Base-by-base conservation (phyloP, 345 rosid species). In the Pugionium dolabratum region DNA sequence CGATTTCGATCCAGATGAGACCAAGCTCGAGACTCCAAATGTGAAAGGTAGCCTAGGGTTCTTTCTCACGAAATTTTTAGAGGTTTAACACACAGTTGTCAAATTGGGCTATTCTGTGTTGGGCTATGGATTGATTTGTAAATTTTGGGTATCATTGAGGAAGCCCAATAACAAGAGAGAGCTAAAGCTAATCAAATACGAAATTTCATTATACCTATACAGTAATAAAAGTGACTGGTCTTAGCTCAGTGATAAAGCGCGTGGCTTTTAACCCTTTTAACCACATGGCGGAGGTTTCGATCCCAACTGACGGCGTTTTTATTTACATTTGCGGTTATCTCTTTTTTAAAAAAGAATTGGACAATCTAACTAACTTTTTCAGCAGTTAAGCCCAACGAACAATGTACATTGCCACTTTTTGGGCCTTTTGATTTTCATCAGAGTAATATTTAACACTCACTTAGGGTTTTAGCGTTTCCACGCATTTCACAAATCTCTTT, bases 201-300 rank as follows among this genome's bases (percentile, higher is more conserved):
- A 18, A 18, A 18, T 18, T 18, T 18, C 0, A 18, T 18, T 18
- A 18, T 18, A 18, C 18, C 18, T 18, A 18, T 18, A 18, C 18
- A 18, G 18, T 18, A 18, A 18, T 18, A 18, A 18, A 18, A 0
- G 18, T 18, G 18, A 18, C 18, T 18, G 18, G 83, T 78, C 87
- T 81, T 82, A 81, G 93, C 93, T 86, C 86, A 86, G 18, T 18
- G 18, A 18, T 18, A 18, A 18, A 18, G 18, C 18, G 18, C 18
- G 18, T 18, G 18, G 18, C 18, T 18, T 18, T 18, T 18, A 18
- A 18, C 18, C 18, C 18, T 18, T 18, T 18, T 18, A 18, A 18
- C 18, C 18, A 18, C 18, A 18, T 18, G 87, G 87, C 78, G 87
- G 86, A 76, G 89, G 84, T 86, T 85, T 87, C 90, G 86, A 83